These are phyloP conservation scores for Millerago galiae DNA, from an alignment of 805 yeast genomes.

Conservation along the genomic window DNA sequence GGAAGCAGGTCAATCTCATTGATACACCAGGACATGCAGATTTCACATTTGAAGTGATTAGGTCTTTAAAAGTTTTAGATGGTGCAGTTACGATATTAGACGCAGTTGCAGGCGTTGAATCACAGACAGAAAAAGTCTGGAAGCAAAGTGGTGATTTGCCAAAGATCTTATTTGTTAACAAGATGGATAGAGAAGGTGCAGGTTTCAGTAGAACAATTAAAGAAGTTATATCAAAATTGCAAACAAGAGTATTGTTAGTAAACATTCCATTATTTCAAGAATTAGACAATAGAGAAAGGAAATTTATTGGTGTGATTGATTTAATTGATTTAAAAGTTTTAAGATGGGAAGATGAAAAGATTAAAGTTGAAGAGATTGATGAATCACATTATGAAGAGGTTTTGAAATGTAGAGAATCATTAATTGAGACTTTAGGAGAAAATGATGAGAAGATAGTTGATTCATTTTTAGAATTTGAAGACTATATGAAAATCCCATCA, in stretches of 20 bases:
- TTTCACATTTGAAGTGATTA: constrained; percentile 87
- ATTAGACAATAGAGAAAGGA: constrained; percentile 30
- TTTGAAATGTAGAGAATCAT: constrained; percentile 56
- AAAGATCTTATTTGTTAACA: constrained; percentile 73
- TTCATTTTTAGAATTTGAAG: constrained; percentile 68
- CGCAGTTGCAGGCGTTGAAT: constrained; percentile 97
- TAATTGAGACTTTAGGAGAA: constrained; percentile 81
- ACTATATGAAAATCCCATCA: constrained; percentile 60
- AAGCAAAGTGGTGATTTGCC: constrained; percentile 78
- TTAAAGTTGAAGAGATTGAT: constrained; percentile 40
- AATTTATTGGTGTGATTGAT: constrained; percentile 71
- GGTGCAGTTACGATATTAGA: constrained; percentile 92
- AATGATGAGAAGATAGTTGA: constrained; percentile 73
- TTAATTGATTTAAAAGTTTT: constrained; percentile 57
- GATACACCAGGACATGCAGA: constrained; percentile 99
- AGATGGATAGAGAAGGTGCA: constrained; percentile 96
- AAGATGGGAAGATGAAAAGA: constrained; percentile 44
- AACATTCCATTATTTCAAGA: constrained; percentile 68
- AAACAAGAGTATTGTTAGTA: constrained; percentile 67
- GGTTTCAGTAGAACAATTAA: constrained; percentile 87
- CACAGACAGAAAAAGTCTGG: constrained; percentile 98
- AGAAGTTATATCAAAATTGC: constrained; percentile 71
- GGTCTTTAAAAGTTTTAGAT: constrained; percentile 86
- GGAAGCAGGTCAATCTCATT: constrained; percentile 71
- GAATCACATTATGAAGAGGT: constrained; percentile 42